Evolutionary conservation across 2,329 filamentous ascomycete genomes (phyloP), one percentile per base, ranked within the genome.

Genomic region (Septoria linicola): DNA sequence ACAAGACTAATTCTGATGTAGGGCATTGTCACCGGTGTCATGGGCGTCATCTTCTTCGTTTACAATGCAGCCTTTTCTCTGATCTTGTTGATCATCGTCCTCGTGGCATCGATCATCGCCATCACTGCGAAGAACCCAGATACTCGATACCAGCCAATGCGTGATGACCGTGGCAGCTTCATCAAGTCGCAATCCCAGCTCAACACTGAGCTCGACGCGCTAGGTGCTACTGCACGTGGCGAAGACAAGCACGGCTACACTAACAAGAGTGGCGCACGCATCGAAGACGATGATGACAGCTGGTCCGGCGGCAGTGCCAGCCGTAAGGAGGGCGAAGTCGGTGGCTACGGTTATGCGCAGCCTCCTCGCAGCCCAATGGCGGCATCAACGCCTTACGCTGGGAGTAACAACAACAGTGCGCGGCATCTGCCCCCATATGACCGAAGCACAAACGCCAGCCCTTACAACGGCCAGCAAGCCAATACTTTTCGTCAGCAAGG

Each of bases 171-270:
- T 63, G 89, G 89, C 44, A 96, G 91, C 8, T 96, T 97, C 74
- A 96, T 96, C 83, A 96, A 96, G 77, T 96, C 90, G 11, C 88
- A 93, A 70, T 88, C 88, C 4, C 85, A 92, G 65, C 76, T 96
- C 13, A 89, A 86, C 3, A 95, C 90, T 6, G 91, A 96, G 72
- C 80, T 96, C 43, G 90, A 96, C 69, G 91, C 91, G 7, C 76
- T 96, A 51, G 91, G 88, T 59, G 88, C 88, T 13, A 95, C 90
- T 4, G 91, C 91, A 27, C 85, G 91, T 66, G 90, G 90, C 51
- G 90, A 95, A 67, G 68, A 72, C 55, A 76, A 76, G 66, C 68
- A 72, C 54, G 65, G 65, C 41, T 79, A 78, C 40, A 79, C 80
- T 60, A 73, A 77, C 48, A 75, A 75, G 25, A 74, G 59, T 32